Evolutionary conservation across 2,329 filamentous ascomycete species (phyloP).

Genomic region (Cladophialophora carrionii): DNA sequence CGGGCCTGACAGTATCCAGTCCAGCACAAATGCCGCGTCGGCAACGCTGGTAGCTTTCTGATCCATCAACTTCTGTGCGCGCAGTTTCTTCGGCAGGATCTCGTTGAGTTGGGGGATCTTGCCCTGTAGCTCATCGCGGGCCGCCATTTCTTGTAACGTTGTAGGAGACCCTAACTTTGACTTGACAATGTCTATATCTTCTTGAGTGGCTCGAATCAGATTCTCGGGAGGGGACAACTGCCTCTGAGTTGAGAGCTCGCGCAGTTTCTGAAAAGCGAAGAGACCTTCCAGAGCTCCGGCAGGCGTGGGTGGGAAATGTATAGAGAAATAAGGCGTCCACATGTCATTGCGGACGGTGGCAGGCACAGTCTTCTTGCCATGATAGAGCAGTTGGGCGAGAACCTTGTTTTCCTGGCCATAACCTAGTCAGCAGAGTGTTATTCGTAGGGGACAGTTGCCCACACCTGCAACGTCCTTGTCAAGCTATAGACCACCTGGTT

Average conservation of each 20-base stretch:
- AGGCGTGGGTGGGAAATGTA: slow-evolving; percentile 56
- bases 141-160: slow-evolving; percentile 26
- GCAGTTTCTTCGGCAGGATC: slow-evolving; percentile 52
- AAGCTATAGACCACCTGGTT: slow-evolving; percentile 69
- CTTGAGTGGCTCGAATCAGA: slow-evolving; percentile 51
- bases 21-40: slow-evolving; percentile 61
- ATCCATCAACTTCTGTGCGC: slow-evolving; percentile 62
- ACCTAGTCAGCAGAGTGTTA: slow-evolving; percentile 15
- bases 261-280: slow-evolving; percentile 60
- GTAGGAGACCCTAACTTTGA: slow-evolving; percentile 42
- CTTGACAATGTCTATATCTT: slow-evolving; percentile 44
- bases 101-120: slow-evolving; percentile 49
- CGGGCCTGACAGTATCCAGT: slow-evolving; percentile 51
- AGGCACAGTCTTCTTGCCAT: slow-evolving; percentile 67
- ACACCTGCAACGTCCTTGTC: slow-evolving; percentile 59
- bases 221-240: slow-evolving; percentile 56
- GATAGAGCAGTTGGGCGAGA: slow-evolving; percentile 62
- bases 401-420: slow-evolving; percentile 53
- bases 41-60: slow-evolving; percentile 67
- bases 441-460: background rate
- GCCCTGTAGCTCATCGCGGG: slow-evolving; percentile 43
- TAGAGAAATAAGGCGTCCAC: slow-evolving; percentile 63
- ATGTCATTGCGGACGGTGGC: slow-evolving; percentile 62
- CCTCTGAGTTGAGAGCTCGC: slow-evolving; percentile 63
- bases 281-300: slow-evolving; percentile 53